phyloP scores from a whole-genome alignment of 2,329 filamentous ascomycete genomes.

The Cercospora sp. region DNA sequence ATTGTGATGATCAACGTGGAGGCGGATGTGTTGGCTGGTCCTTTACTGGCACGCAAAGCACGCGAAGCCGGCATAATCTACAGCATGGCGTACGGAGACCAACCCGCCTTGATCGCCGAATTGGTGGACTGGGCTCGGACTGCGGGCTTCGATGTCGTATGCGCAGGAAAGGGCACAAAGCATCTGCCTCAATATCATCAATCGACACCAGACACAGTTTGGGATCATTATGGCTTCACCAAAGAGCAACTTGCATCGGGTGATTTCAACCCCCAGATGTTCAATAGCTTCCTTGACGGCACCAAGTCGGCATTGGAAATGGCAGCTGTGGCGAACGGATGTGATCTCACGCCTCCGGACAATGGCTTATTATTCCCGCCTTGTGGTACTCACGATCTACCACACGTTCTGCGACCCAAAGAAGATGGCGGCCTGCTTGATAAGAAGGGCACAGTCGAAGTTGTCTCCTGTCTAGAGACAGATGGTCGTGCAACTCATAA shows the following conservation, averaged over 20 bases:
- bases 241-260: constrained; percentile 46
- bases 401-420: constrained; percentile 44
- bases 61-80: constrained; percentile 51
- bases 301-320: constrained; percentile 52
- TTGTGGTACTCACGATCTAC: constrained; percentile 47
- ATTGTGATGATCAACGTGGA: constrained; percentile 53
- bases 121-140: constrained; percentile 49
- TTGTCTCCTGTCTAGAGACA: constrained; percentile 48
- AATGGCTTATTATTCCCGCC: constrained; percentile 49
- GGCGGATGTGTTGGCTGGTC: constrained; percentile 48
- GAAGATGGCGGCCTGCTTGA: constrained; percentile 46
- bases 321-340: constrained; percentile 51
- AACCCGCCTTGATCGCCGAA: constrained; percentile 49
- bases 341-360: constrained; percentile 45
- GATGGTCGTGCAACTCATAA: constrained; percentile 47
- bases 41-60: constrained; percentile 45
- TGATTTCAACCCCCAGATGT: constrained; percentile 53
- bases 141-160: constrained; percentile 49
- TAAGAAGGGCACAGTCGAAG: constrained; percentile 48
- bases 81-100: constrained; percentile 51
- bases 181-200: constrained; percentile 50
- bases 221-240: constrained; percentile 51
- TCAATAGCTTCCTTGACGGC: constrained; percentile 53
- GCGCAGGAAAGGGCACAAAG: constrained; percentile 51
- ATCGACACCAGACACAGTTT: constrained; percentile 50